Evolutionary conservation across 805 yeast species (phyloP), one percentile per base, ranked within the genome.

Genomic region (Debaryomyces tyrocola): DNA sequence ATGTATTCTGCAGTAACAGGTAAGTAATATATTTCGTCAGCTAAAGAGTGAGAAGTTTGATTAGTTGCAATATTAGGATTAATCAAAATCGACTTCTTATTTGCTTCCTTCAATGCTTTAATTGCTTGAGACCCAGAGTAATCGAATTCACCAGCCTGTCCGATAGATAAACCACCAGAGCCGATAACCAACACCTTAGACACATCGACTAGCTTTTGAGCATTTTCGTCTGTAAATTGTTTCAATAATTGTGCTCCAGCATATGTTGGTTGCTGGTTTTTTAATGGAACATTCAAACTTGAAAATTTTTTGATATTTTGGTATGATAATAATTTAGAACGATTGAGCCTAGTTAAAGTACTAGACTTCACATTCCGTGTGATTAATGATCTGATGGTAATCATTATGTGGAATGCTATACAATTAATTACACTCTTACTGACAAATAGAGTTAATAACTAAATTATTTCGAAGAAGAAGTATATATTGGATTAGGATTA

Each of bases 91-190:
- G 96, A 83, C 61, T 80, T 67, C 66, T 89, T 91, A 69, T 87
- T 79, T 46, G 96, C 95, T 73, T 91, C 98, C 63, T 80, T 87
- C 62, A 91, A 74, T 10, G 98, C 98, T 70, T 91, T 91, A 68
- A 91, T 92, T 43, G 98, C 98, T 73, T 91, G 98, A 20, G 97
- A 91, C 47, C 98, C 96, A 45, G 96, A 86, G 69, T 92, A 92
- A 70, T 92, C 98, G 60, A 92, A 92, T 73, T 92, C 98, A 60
- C 98, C 98, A 43, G 98, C 98, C 73, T 92, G 98, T 50, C 98
- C 98, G 66, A 92, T 92, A 44, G 96, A 87, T 46, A 92, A 77
- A 44, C 98, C 99, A 62, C 99, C 99, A 6, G 98, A 92, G 9
- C 99, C 99, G 63, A 92, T 87, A 44, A 92, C 88, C 47, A 92